Conservation (phyloP, 2,329 filamentous ascomycete species). For the Diaporthe vaccinii region DNA sequence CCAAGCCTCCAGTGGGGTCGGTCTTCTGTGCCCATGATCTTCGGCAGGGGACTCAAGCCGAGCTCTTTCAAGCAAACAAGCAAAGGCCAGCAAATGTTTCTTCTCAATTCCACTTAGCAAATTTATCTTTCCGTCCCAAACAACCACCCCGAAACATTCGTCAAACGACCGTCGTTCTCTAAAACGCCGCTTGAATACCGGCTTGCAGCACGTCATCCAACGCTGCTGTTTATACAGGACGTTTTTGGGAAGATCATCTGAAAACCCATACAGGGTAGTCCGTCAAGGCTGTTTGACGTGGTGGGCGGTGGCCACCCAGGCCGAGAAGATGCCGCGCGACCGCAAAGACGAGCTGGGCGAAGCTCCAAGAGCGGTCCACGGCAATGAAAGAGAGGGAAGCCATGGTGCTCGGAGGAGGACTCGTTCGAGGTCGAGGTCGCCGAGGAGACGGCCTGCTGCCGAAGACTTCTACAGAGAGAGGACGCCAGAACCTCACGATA, state of each 20-base stretch:
- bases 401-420: not conserved
- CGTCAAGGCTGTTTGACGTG: not conserved
- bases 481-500: not conserved
- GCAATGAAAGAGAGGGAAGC: not conserved
- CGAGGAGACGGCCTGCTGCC: constrained; percentile 31
- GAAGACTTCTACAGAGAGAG: constrained; percentile 35
- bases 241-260: not conserved
- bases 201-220: not conserved
- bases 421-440: constrained; percentile 30
- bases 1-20: not conserved
- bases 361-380: not conserved
- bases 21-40: not conserved
- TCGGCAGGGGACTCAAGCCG: not conserved
- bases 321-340: constrained; percentile 11
- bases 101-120: not conserved
- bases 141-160: constrained; percentile 23
- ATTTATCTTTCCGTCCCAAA: not conserved
- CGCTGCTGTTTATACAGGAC: not conserved
- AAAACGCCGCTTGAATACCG: not conserved
- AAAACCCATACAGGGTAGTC: not conserved
- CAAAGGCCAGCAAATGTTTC: not conserved
- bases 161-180: constrained; percentile 25
- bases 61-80: not conserved
- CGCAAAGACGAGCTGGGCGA: constrained; percentile 1
- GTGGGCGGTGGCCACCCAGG: not conserved